Conservation (phyloP, 805 yeast genomes). For the Ogataea saltuana region DNA sequence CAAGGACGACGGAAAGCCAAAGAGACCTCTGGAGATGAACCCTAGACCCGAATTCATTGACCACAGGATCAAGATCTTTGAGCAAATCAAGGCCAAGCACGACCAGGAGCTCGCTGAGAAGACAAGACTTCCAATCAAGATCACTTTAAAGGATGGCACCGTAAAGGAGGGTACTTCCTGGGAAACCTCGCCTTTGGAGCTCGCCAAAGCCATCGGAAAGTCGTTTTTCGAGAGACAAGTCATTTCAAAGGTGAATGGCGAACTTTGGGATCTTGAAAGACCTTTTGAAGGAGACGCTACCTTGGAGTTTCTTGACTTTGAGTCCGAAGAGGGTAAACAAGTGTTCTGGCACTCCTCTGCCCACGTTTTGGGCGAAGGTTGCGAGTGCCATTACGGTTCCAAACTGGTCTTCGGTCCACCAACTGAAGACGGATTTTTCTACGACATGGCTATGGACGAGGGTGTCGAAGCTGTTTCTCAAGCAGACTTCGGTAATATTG, state of each 20-base stretch:
- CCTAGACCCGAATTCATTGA: slow-evolving; percentile 87
- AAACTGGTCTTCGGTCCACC: slow-evolving; percentile 96
- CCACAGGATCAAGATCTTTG: slow-evolving; percentile 75
- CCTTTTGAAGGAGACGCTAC: slow-evolving; percentile 75
- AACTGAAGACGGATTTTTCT: slow-evolving; percentile 95
- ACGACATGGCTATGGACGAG: slow-evolving; percentile 85
- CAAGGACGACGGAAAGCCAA: slow-evolving; percentile 37
- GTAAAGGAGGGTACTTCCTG: slow-evolving; percentile 75
- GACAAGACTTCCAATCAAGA: slow-evolving; percentile 59
- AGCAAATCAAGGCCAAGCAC: slow-evolving; percentile 73
- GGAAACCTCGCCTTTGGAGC: slow-evolving; percentile 88
- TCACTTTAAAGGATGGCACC: slow-evolving; percentile 87
- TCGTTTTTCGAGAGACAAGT: slow-evolving; percentile 87
- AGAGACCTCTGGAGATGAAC: slow-evolving; percentile 50
- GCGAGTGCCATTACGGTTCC: slow-evolving; percentile 95
- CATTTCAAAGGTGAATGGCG: slow-evolving; percentile 87
- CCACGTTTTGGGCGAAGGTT: slow-evolving; percentile 96
- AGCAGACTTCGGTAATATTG: slow-evolving; percentile 80
- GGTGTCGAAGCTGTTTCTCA: slow-evolving; percentile 78
- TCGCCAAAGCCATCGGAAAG: slow-evolving; percentile 82
- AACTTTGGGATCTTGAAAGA: slow-evolving; percentile 93
- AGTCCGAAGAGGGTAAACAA: slow-evolving; percentile 88
- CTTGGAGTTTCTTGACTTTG: slow-evolving; percentile 87
- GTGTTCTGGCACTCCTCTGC: slow-evolving; percentile 99
- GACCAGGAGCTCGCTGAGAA: slow-evolving; percentile 68